Percentiles rank a stretch among this genome's conserved stretches.
Conservation (phyloP, 78 protist species). For the Tieghemostelium lacteum region DNA sequence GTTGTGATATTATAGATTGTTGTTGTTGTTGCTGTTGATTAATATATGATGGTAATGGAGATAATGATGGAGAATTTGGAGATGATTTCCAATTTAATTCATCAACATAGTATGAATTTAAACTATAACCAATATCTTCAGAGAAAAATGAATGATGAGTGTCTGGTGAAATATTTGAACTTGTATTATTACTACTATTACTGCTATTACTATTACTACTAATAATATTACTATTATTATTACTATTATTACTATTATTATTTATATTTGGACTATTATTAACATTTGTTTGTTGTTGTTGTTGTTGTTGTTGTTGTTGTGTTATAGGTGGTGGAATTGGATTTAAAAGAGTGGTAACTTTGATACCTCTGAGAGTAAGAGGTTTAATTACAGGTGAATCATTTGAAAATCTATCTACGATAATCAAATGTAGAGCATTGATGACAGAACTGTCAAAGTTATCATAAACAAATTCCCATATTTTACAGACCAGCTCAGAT, state of each 20-base stretch:
- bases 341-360: constrained; percentile 11
- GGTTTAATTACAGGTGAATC: constrained; percentile 45
- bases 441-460: constrained; percentile 5
- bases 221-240: background rate
- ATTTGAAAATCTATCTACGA: constrained; percentile 30
- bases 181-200: background rate
- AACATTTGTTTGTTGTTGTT: too few relatives aligned
- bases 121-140: constrained; percentile 8
- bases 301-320: background rate
- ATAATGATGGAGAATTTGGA: constrained; percentile 35
- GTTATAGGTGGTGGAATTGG: constrained; percentile 35
- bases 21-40: background rate
- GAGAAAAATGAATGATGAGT: constrained; percentile 33
- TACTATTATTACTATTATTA: background rate
- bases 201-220: background rate
- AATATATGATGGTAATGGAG: background rate
- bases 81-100: too few relatives aligned
- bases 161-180: constrained; percentile 1
- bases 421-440: constrained; percentile 41
- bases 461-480: constrained; percentile 64
- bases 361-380: constrained; percentile 27
- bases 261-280: background rate
- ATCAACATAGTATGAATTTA: too few relatives aligned
- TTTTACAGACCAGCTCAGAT: constrained; percentile 22
- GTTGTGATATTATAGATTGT: background rate